Evolutionary conservation across 208 protist species (phyloP), one percentile per base, ranked within the genome.

Genomic region (Trypanosoma boissoni): DNA sequence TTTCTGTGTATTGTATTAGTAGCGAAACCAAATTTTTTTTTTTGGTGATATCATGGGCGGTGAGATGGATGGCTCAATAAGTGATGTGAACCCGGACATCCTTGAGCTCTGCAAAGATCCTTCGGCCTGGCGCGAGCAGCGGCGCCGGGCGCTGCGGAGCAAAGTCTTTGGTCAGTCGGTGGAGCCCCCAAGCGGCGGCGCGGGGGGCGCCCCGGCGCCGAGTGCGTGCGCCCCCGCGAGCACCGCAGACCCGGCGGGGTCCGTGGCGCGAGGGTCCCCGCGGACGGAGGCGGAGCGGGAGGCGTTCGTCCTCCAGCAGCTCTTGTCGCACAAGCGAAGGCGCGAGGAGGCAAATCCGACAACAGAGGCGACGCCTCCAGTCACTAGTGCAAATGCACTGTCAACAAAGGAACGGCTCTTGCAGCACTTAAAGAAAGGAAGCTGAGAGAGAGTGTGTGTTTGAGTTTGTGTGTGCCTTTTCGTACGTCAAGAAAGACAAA

Each of bases 41-140:
- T 37, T 61, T 12, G 10, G 27, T 41, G 26, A 68, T 80, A 70
- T 69, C 66, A 8, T 7, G 26, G 14, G n/a, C n/a, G 34, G 24
- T 42, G 72, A 80, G 56, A 20, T 32, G 24, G 86, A 93, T 64
- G 86, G 86, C 21, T 74, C 86, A 26, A 23, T 93, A 21, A 64
- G 61, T 20, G 63, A 91, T 32, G 86, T 93, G 0, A 87, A 93
- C 31, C 83, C 83, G 18, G 72, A 66, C 8, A 57, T 93, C 24
- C 62, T 93, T 50, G 72, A 74, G 54, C 64, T 93, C 43, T 69
- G 68, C 53, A 82, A 76, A 18, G 76, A 91, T 55, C 62, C 86
- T 9, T 68, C 79, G 31, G 73, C 64, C 5, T 93, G 86, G 83
- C 74, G 78, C 14, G 80, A 93, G 67, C 80, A 93, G 72, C 80